These are phyloP conservation scores for Pichia sp. DNA, from an alignment of 1,139 yeast genomes.

Conservation along the genomic window DNA sequence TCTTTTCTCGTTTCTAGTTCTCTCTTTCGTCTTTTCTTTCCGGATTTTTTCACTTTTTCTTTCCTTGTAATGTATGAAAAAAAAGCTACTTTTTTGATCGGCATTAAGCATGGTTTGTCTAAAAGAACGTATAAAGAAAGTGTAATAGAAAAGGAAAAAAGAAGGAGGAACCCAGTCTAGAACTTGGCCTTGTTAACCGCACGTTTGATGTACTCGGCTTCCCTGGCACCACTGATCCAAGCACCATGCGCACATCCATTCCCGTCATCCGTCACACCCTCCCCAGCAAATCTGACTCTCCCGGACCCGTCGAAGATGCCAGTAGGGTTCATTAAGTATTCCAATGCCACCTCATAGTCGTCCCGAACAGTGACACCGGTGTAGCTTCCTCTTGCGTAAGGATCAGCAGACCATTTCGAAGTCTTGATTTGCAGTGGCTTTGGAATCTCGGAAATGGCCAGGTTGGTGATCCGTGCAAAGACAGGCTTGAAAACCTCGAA, in stretches of 20 bases:
- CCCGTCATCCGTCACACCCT: slow-evolving; percentile 71
- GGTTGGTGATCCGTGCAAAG: slow-evolving; percentile 28
- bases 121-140: too few species aligned
- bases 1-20: neutral
- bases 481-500: slow-evolving; percentile 43
- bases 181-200: slow-evolving; percentile 26
- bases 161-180: slow-evolving; percentile 4
- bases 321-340: slow-evolving; percentile 25
- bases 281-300: slow-evolving; percentile 78
- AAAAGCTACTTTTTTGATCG: neutral
- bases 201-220: slow-evolving; percentile 40
- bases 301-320: slow-evolving; percentile 31
- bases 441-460: slow-evolving; percentile 27
- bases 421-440: slow-evolving; percentile 49
- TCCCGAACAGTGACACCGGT: slow-evolving; percentile 38
- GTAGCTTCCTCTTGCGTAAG: slow-evolving; percentile 69
- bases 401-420: slow-evolving; percentile 69
- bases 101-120: too few species aligned
- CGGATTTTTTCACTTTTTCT: neutral
- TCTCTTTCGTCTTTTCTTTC: neutral
- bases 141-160: too few species aligned
- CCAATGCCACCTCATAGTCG: slow-evolving; percentile 23
- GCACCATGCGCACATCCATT: slow-evolving; percentile 86
- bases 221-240: slow-evolving; percentile 66
- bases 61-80: neutral